Evolutionary conservation across 2,329 filamentous ascomycete genomes (phyloP).

Genomic region (Cyanodermella asteris): DNA sequence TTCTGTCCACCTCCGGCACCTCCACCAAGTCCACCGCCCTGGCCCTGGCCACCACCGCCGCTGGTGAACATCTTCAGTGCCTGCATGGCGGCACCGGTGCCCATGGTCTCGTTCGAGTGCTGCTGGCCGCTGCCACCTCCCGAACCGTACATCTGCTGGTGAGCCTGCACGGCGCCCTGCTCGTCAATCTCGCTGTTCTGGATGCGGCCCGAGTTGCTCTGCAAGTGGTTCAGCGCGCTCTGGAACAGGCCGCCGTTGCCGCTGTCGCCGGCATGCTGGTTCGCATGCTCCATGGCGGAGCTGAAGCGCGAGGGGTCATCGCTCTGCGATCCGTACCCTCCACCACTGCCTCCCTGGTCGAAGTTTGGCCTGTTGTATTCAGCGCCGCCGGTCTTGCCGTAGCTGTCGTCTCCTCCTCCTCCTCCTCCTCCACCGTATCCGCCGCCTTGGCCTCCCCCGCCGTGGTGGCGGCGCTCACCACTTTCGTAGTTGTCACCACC

Average conservation of each 20-base stretch:
- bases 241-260: conserved; percentile 33
- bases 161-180: conserved; percentile 45
- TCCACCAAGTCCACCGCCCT: conserved; percentile 9
- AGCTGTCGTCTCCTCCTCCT: neutral
- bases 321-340: conserved; percentile 12
- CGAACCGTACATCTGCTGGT: conserved; percentile 50
- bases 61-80: conserved; percentile 56
- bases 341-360: conserved; percentile 10
- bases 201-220: conserved; percentile 28
- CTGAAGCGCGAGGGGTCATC: conserved; percentile 28
- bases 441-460: conserved; percentile 5
- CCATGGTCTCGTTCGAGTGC: conserved; percentile 23
- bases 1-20: conserved; percentile 40
- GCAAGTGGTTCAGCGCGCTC: conserved; percentile 31
- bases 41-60: conserved; percentile 20
- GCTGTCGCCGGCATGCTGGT: conserved; percentile 27
- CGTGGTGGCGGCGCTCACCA: conserved; percentile 1
- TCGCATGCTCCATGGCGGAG: conserved; percentile 32
- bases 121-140: conserved; percentile 25
- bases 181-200: conserved; percentile 34
- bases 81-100: conserved; percentile 27
- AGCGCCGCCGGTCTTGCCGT: conserved; percentile 6
- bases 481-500: conserved; percentile 1
- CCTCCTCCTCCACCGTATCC: conserved; percentile 4
- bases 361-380: conserved; percentile 7